Base-by-base conservation (phyloP, 2,329 filamentous ascomycete species). In the Aspergillus floridensis region DNA sequence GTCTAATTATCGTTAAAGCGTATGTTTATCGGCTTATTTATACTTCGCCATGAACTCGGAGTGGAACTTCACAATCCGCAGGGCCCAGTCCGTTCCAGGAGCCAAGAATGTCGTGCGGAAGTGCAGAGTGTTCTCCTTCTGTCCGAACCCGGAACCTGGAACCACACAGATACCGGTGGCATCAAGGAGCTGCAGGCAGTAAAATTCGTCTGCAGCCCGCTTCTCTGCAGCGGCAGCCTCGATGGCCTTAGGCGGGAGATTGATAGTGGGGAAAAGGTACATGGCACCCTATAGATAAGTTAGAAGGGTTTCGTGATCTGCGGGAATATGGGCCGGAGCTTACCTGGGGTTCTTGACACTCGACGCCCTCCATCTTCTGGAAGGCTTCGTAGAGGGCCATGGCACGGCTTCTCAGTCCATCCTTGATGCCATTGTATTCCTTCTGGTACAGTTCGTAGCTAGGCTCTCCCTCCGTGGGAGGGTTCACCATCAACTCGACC, bases 221-320 rank as follows among this genome's bases (percentile, higher is more conserved):
- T 86, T 87, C 74, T 92, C 90, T 62, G 88, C 79, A 70, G 82
- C 76, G 38, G 95, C 95, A 16, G 90, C 91, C 65, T 88, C 88
- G 63, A 88, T 78, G 46, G 92, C 95, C 79, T 91, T 91, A 24
- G 79, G 68, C 1, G 95, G 86, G 24, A 99, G 82, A 35, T 82
- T 86, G 79, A 99, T 96, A 68, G 91, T 95, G 24, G 95, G 95
- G 86, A 98, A 99, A 70, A 99, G 89, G 81, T 99, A 99, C 95
- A 99, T 99, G 74, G 90, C 89, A 61, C 95, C 95, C 84, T 96
- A 65, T 26, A 16, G 35, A 54, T 57, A 57, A 10, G 59, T 24
- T 14, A 53, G 50, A 53, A 19, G n/a, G 21, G 16, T 26, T 12
- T 35, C 29, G 6, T 14, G 24, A 47, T 38, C 26, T 31, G 44